A percentile compares a stretch with the other conserved stretches of the same genome.
phyloP scores from a whole-genome alignment of 192 early-diverging fungal genomes.

The Phycomyces nitens region DNA sequence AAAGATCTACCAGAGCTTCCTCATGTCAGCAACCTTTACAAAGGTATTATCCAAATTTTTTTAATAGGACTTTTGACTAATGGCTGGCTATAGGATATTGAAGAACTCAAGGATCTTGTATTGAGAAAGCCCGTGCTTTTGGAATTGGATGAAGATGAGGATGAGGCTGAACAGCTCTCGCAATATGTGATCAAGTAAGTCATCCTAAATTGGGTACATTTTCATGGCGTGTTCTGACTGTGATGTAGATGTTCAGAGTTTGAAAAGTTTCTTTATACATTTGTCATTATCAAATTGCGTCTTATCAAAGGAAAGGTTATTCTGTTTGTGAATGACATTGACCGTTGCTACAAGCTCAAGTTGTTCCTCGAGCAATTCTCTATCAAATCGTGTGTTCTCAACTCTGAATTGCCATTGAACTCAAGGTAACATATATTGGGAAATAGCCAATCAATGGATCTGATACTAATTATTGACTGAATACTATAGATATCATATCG shows the following conservation, averaged over 20 bases:
- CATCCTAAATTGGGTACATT: no score
- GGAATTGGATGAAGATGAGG: slow-evolving; percentile 75
- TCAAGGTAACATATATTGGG: slow-evolving; percentile 37
- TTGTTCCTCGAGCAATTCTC: slow-evolving; percentile 97
- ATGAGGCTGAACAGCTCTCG: slow-evolving; percentile 61
- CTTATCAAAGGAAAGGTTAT: slow-evolving; percentile 89
- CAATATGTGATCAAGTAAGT: slow-evolving; percentile 70
- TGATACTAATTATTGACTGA: neutral
- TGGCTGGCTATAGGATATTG: slow-evolving; percentile 62
- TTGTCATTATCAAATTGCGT: slow-evolving; percentile 86
- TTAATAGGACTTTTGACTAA: slow-evolving; percentile 1
- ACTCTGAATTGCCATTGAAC: slow-evolving; percentile 93
- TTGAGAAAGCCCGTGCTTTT: slow-evolving; percentile 80
- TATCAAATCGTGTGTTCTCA: slow-evolving; percentile 85
- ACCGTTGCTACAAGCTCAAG: slow-evolving; percentile 86
- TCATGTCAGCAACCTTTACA: slow-evolving; percentile 93
- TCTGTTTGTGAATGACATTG: slow-evolving; percentile 95
- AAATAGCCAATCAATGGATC: neutral
- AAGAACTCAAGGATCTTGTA: slow-evolving; percentile 78
- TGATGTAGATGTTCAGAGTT: slow-evolving; percentile 58
- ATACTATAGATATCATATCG: slow-evolving; percentile 74
- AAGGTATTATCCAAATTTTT: slow-evolving; percentile 26
- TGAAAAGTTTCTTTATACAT: slow-evolving; percentile 86
- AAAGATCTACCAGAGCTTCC: slow-evolving; percentile 86
- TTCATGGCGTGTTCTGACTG: no score